A percentile compares a stretch with the other conserved stretches of the same genome.
phyloP scores from a whole-genome alignment of 148 eudicot species.

The Nepenthes gracilis region DNA sequence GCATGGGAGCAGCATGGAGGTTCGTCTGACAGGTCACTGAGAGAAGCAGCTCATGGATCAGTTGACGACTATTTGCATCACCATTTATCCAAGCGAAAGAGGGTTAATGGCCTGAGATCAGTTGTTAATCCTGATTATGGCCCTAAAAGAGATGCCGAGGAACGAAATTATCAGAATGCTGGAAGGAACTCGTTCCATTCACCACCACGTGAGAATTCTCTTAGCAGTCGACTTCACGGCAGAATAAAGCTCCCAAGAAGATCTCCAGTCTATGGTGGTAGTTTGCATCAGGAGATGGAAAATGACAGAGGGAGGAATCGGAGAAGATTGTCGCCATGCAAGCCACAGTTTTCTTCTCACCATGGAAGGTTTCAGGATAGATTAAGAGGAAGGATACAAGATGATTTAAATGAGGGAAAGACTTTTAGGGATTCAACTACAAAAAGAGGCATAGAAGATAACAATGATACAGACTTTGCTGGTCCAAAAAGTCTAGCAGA shows the following conservation, averaged over 20 bases:
- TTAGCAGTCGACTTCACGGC: conserved; percentile 67
- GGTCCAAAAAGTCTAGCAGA: conserved; percentile 67
- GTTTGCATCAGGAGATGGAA: conserved; percentile 22
- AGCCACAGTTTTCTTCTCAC: conserved; percentile 30
- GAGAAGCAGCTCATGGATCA: conserved; percentile 22
- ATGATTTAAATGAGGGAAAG: conserved; percentile 36
- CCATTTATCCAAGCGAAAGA: conserved; percentile 62
- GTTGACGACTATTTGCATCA: conserved; percentile 49
- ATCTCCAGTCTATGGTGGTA: conserved; percentile 32
- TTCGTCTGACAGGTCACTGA: conserved; percentile 40
- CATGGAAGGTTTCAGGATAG: conserved; percentile 61
- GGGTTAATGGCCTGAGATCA: conserved; percentile 59
- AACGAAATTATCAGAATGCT: conserved; percentile 29
- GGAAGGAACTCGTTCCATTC: conserved; percentile 36
- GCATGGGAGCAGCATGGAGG: conserved; percentile 40
- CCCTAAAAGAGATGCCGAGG: conserved; percentile 27
- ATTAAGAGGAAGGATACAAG: conserved; percentile 41
- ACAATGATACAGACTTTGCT: conserved; percentile 23
- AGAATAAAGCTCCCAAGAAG: conserved; percentile 66
- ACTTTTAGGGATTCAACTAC: conserved; percentile 15
- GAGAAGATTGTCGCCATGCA: conserved; percentile 41
- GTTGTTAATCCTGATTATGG: conserved; percentile 51
- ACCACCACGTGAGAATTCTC: conserved; percentile 32
- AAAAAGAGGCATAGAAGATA: conserved; percentile 23
- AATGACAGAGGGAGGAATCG: conserved; percentile 30